Base-by-base conservation (phyloP, 306 rosid genomes). In the Quercus gilva region DNA sequence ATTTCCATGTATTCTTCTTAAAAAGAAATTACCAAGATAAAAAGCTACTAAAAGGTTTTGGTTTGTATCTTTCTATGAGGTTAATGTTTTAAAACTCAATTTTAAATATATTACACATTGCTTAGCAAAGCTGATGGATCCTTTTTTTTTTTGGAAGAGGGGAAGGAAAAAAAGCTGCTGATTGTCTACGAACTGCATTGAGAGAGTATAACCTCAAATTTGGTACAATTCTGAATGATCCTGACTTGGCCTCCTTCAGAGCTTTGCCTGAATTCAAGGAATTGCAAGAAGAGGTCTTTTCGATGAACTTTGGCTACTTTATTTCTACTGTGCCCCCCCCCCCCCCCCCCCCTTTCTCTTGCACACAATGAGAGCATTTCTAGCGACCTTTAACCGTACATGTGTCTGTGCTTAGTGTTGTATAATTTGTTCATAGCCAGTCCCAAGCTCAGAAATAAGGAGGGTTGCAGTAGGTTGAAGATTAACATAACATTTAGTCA, bases 231-330 rank as follows among this genome's bases (percentile, higher is more conserved):
- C 89, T 95, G 86, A 95, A 95, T 80, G 98, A 95, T 87, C 97
- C 99, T 20, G 98, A 95, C 85, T 86, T 95, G 93, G 96, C 99
- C 84, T 93, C 99, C 69, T 92, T 95, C 82, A 84, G 99, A 88
- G 93, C 97, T 72, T 83, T 90, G 84, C 99, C 99, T 56, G 99
- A 95, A 81, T 95, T 89, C 85, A 93, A 90, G 73, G 97, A 95
- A 82, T 87, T 93, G 82, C 97, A 91, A 75, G 98, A 93, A 89
- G 98, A 95, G 98, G 99, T 93, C 77, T 58, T 80, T 81, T 41
- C 51, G 25, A 51, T 82, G 63, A 84, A 76, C 67, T 67, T 75
- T 82, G 52, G 72, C 52, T 67, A 3, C 31, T 23, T 59, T 1
- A 19, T 19, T 18, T 67, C 20, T 67, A 20, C 35, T 18, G 0